Conservation (phyloP, 2,329 filamentous ascomycete genomes). For the Aureobasidium sp. region DNA sequence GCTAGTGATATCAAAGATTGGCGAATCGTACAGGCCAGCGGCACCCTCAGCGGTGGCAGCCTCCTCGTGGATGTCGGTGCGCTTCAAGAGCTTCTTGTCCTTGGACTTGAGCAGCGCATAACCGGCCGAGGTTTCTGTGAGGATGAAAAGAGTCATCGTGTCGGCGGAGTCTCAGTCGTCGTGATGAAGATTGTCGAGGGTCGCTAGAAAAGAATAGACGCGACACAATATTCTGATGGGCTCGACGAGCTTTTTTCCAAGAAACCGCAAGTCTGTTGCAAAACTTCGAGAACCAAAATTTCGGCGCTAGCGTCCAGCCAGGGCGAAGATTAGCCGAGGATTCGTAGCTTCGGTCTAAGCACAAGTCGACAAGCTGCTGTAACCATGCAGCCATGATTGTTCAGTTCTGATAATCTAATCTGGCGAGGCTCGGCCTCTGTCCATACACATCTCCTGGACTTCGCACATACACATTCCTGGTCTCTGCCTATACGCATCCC, state of each 20-base stretch:
- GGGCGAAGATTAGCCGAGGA: neutral
- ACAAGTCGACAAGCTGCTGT: neutral
- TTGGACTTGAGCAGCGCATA: constrained; percentile 98
- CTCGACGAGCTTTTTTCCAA: constrained; percentile 8
- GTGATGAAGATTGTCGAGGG: neutral
- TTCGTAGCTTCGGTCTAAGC: neutral
- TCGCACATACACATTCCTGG: no score
- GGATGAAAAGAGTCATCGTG: constrained; percentile 59
- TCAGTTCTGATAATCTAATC: neutral
- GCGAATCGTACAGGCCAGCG: constrained; percentile 56
- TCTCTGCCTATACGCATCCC: no score
- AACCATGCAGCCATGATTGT: neutral
- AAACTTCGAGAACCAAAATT: neutral
- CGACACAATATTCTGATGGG: neutral
- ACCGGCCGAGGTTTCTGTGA: constrained; percentile 89
- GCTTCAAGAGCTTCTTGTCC: constrained; percentile 95
- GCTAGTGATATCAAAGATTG: no score
- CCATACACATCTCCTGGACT: neutral
- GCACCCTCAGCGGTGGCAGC: constrained; percentile 74
- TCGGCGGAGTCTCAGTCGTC: neutral
- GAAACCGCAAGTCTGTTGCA: neutral
- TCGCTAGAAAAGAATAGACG: neutral
- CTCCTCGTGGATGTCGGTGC: constrained; percentile 68
- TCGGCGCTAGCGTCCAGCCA: neutral
- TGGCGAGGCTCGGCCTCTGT: constrained; percentile 5